Base-by-base conservation (phyloP, 192 early-diverging fungal species). In the Umbelopsis isabellina region DNA sequence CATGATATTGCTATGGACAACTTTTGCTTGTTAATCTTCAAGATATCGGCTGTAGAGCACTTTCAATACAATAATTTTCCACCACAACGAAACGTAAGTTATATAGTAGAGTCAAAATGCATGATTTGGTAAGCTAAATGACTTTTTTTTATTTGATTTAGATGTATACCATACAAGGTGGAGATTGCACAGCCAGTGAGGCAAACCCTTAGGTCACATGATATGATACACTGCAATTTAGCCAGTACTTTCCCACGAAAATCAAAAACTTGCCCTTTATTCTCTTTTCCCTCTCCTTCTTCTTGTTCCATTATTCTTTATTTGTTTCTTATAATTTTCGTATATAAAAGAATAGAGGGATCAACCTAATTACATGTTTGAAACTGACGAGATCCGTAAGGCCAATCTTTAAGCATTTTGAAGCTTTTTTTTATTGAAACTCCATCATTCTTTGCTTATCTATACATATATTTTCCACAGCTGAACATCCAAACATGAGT, bases 1-100 rank as follows among this genome's bases (percentile, higher is more conserved):
- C 88, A 92, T 76, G 89, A 89, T 66, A 79, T 83, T 68, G 92
- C 92, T 1, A 71, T 91, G 65, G 92, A 93, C 65, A 91, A 92
- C 70, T 92, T 90, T 73, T 89, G 89, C 69, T 67, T 93, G 35
- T 66, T 93, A 65, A 80, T 91, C 3, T 91, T 91, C 65, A 90
- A 91, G 65, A 82, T 85, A 3, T 72, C 70, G 49, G 83, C 83
- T 41, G 89, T 93, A 13, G 86, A 88, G 10, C 85, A 91, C 64
- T 80, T 82, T 65, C 80, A 88, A 37, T 81, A 84, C 52, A 70
- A 70, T 25, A 49, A 48, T 22, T 82, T 84, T 72, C 86, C 86
- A 67, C 79, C 83, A 4, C 81, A 80, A 71, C 74, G 84, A 75
- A 76, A 68, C 18, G 86, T 88, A 82, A 80, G 78, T 41, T 50